Percentiles rank a stretch among this genome's conserved stretches.
Evolutionary conservation across 805 yeast genomes (phyloP).

Genomic region (Starmera caribaea): DNA sequence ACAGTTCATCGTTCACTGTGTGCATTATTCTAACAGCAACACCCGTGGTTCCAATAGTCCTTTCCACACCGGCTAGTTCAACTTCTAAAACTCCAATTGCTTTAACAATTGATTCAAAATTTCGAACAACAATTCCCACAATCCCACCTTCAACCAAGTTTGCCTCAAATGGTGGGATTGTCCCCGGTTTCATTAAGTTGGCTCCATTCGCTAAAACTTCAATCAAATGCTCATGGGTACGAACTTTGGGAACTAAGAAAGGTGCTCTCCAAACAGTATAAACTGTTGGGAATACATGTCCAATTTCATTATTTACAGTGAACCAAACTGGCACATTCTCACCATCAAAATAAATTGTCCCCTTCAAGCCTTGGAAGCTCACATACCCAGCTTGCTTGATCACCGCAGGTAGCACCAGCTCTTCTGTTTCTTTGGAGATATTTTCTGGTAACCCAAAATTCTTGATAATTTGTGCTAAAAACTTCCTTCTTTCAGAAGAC

Average conservation of each 20-base stretch:
- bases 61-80: constrained; percentile 33
- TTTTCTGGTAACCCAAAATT: constrained; percentile 30
- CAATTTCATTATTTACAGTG: constrained; percentile 35
- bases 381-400: constrained; percentile 58
- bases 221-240: constrained; percentile 68
- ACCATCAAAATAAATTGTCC: constrained; percentile 56
- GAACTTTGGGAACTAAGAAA: constrained; percentile 51
- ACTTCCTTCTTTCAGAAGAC: constrained; percentile 64
- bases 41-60: constrained; percentile 60
- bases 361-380: constrained; percentile 39
- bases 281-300: constrained; percentile 51
- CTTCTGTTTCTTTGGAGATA: constrained; percentile 13
- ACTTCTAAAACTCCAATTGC: constrained; percentile 62
- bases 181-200: constrained; percentile 68
- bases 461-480: constrained; percentile 33
- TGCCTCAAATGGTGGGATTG: constrained; percentile 46
- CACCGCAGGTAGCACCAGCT: constrained; percentile 11
- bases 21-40: constrained; percentile 73
- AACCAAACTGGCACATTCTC: constrained; percentile 68
- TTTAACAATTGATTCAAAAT: constrained; percentile 49
- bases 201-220: constrained; percentile 72
- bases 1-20: constrained; percentile 55
- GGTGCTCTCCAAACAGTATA: constrained; percentile 67
- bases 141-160: constrained; percentile 40
- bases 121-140: constrained; percentile 62